Evolutionary conservation across 2,329 filamentous ascomycete species (phyloP).

Genomic region (Tolypocladium cylindrosporum): DNA sequence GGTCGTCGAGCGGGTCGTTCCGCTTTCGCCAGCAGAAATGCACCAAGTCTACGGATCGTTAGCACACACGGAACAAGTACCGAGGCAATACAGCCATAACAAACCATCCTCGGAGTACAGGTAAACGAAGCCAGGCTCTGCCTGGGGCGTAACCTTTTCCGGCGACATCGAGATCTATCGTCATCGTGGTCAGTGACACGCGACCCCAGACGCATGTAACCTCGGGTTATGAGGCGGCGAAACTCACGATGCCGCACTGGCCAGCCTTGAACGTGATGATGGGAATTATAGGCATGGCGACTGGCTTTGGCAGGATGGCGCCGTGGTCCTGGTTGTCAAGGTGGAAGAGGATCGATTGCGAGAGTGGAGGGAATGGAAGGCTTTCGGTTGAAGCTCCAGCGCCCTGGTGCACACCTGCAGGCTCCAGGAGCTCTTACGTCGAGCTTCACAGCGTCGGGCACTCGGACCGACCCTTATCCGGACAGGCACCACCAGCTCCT

Average conservation of each 20-base stretch:
- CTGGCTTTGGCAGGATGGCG: constrained; percentile 1
- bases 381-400: neutral
- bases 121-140: constrained; percentile 78
- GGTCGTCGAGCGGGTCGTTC: constrained; percentile 55
- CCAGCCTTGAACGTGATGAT: constrained; percentile 97
- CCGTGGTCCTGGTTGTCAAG: neutral
- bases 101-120: constrained; percentile 84
- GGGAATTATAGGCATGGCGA: constrained; percentile 67
- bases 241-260: constrained; percentile 68
- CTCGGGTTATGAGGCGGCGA: constrained; percentile 12
- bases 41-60: constrained; percentile 57
- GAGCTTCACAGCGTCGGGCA: constrained; percentile 7
- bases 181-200: constrained; percentile 14
- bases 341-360: neutral
- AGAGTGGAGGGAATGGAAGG: constrained; percentile 1
- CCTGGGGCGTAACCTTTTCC: constrained; percentile 62
- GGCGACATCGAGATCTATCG: constrained; percentile 40
- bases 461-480: constrained; percentile 12
- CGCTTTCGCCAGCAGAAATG: constrained; percentile 97
- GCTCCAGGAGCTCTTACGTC: constrained; percentile 30
- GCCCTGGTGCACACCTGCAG: constrained; percentile 9
- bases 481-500: neutral
- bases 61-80: neutral
- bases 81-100: constrained; percentile 1
- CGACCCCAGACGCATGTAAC: neutral